Conservation (phyloP, 306 rosid species). For the Oxytropis ochrocephala region DNA sequence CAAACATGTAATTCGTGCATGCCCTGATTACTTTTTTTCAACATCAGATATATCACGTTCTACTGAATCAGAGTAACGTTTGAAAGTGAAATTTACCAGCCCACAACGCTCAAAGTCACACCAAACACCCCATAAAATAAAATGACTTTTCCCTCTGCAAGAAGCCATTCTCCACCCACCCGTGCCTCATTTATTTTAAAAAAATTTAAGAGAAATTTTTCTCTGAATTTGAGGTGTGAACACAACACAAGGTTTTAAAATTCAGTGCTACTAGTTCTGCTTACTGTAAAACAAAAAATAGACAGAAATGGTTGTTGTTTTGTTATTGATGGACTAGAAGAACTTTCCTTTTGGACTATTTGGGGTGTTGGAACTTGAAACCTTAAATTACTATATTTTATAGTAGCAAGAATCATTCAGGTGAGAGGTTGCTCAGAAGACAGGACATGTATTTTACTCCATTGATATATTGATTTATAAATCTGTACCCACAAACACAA, state of each 20-base stretch:
- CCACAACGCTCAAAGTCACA: not conserved
- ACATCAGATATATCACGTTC: not conserved
- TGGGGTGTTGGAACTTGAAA: not conserved
- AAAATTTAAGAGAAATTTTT: too few relatives aligned
- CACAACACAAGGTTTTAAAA: not conserved
- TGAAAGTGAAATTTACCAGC: slow-evolving; percentile 16
- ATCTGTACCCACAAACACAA: not conserved
- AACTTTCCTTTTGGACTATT: slow-evolving; percentile 6
- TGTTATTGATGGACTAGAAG: not conserved
- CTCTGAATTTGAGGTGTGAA: too few relatives aligned
- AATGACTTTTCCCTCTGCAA: slow-evolving; percentile 5
- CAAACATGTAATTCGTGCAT: not conserved
- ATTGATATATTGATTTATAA: not conserved
- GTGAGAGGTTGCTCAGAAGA: not conserved
- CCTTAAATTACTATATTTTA: not conserved
- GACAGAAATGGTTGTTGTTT: not conserved
- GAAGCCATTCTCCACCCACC: not conserved
- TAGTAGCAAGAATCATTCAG: not conserved
- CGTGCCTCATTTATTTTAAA: not conserved
- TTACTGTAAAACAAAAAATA: not conserved
- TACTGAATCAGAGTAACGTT: not conserved
- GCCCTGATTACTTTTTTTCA: not conserved
- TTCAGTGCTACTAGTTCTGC: slow-evolving; percentile 11
- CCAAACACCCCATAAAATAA: not conserved
- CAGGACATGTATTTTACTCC: not conserved